phyloP scores from a whole-genome alignment of 305 asterid genomes.

The Fraxinus sp. region DNA sequence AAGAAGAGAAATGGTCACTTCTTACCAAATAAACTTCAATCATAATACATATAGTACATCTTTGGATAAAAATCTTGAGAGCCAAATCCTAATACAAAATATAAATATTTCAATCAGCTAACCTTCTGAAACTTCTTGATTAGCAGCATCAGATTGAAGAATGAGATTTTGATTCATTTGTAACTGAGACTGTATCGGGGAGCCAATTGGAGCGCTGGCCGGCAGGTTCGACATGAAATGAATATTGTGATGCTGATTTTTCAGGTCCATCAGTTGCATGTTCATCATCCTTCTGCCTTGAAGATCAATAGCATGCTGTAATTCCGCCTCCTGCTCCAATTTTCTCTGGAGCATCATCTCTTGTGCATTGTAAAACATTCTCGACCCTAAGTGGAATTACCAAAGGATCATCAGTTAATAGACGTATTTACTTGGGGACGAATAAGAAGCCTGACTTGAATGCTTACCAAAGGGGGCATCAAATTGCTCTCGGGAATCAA shows the following conservation, averaged over 20 bases:
- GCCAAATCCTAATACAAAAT: neutral
- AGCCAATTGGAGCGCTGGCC: conserved; percentile 40
- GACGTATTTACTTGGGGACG: neutral
- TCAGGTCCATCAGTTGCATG: conserved; percentile 44
- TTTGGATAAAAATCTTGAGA: neutral
- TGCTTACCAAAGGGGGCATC: conserved; percentile 71
- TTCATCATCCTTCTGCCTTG: conserved; percentile 17
- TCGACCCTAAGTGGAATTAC: neutral
- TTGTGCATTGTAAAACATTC: neutral
- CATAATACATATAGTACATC: neutral
- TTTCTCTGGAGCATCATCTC: conserved; percentile 21
- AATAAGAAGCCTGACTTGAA: neutral
- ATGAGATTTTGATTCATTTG: conserved; percentile 39
- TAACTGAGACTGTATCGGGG: conserved; percentile 43
- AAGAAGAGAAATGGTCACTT: neutral
- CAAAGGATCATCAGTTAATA: neutral
- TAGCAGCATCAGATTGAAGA: conserved; percentile 32
- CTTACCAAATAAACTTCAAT: neutral
- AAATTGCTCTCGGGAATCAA: conserved; percentile 65
- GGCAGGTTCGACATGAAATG: conserved; percentile 48
- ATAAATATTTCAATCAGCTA: neutral
- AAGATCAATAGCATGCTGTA: neutral
- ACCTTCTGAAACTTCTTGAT: conserved; percentile 57
- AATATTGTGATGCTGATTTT: conserved; percentile 46
- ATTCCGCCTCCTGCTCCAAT: conserved; percentile 32